These are phyloP conservation scores for Pythium coloratum DNA, from an alignment of 352 stramenopile genomes.

Conservation along the genomic window DNA sequence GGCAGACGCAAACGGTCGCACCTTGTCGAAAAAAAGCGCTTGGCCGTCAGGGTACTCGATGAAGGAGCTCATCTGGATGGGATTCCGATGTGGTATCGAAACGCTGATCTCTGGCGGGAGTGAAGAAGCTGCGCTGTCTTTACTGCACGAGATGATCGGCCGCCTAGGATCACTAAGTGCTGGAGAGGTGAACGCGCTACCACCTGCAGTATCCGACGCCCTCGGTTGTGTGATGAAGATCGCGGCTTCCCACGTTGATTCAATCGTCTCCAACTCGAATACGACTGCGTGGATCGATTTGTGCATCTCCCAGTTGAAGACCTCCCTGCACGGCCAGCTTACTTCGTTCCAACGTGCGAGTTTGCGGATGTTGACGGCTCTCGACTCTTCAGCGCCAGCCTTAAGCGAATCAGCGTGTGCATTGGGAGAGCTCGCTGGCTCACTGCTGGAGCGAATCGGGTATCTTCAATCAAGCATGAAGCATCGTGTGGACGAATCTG, in stretches of 20 bases:
- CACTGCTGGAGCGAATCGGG: constrained; percentile 21
- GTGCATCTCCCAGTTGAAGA: constrained; percentile 8
- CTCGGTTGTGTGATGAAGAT: constrained; percentile 24
- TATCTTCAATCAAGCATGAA: constrained; percentile 24
- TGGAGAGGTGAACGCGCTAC: background rate
- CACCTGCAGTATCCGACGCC: constrained; percentile 4
- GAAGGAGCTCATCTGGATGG: constrained; percentile 22
- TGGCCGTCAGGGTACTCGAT: background rate
- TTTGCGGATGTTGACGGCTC: constrained; percentile 2
- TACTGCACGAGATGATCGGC: constrained; percentile 18
- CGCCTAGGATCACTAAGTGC: constrained; percentile 9
- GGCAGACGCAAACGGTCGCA: too few relatives aligned
- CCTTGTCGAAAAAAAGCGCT: background rate
- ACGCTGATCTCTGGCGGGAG: constrained; percentile 14
- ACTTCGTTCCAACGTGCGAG: constrained; percentile 5
- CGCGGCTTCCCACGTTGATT: constrained; percentile 9
- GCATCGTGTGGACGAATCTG: constrained; percentile 11
- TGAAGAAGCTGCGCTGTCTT: constrained; percentile 7
- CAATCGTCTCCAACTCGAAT: background rate
- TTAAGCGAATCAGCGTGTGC: background rate
- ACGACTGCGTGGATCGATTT: constrained; percentile 12
- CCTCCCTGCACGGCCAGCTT: background rate
- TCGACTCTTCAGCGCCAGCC: background rate
- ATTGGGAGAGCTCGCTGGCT: background rate
- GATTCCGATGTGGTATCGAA: constrained; percentile 19